Conservation (phyloP, 352 stramenopile species). For the Phytophthora idaei region DNA sequence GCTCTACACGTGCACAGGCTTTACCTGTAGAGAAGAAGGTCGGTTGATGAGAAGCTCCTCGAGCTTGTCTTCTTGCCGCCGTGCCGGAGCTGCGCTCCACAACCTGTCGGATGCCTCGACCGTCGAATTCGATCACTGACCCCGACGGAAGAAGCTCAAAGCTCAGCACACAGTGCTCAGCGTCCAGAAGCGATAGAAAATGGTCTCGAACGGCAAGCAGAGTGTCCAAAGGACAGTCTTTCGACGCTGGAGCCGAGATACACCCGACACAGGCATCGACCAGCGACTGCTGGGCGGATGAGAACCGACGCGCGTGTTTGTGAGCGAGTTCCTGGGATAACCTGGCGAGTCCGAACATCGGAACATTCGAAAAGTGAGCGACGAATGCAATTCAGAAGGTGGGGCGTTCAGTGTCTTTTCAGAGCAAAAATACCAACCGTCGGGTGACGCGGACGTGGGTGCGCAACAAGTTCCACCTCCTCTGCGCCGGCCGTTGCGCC, state of each 20-base stretch:
- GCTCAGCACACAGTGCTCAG: slow-evolving; percentile 65
- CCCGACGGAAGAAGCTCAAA: slow-evolving; percentile 39
- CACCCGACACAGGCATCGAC: slow-evolving; percentile 39
- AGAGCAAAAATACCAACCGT: slow-evolving; percentile 41
- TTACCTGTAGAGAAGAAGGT: slow-evolving; percentile 43
- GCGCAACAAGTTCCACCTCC: slow-evolving; percentile 62
- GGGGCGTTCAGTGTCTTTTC: slow-evolving; percentile 9
- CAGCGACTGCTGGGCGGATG: slow-evolving; percentile 53
- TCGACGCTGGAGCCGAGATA: background rate
- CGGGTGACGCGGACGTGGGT: slow-evolving; percentile 70
- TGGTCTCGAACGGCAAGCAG: slow-evolving; percentile 51
- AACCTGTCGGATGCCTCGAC: slow-evolving; percentile 51
- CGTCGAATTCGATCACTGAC: slow-evolving; percentile 66
- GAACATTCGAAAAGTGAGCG: slow-evolving; percentile 4
- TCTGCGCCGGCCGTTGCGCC: slow-evolving; percentile 19
- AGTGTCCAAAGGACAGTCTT: slow-evolving; percentile 20
- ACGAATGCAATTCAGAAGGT: slow-evolving; percentile 8
- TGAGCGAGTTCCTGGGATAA: slow-evolving; percentile 54
- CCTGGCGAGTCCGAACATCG: slow-evolving; percentile 16
- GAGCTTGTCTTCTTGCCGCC: slow-evolving; percentile 29
- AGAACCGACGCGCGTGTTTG: slow-evolving; percentile 58
- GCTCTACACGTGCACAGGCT: slow-evolving; percentile 29
- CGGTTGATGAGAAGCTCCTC: slow-evolving; percentile 16
- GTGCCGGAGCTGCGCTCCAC: slow-evolving; percentile 29
- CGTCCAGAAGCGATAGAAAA: slow-evolving; percentile 65